Evolutionary conservation across 495 filamentous ascomycete genomes (phyloP).

Genomic region (Xylaria scruposa): DNA sequence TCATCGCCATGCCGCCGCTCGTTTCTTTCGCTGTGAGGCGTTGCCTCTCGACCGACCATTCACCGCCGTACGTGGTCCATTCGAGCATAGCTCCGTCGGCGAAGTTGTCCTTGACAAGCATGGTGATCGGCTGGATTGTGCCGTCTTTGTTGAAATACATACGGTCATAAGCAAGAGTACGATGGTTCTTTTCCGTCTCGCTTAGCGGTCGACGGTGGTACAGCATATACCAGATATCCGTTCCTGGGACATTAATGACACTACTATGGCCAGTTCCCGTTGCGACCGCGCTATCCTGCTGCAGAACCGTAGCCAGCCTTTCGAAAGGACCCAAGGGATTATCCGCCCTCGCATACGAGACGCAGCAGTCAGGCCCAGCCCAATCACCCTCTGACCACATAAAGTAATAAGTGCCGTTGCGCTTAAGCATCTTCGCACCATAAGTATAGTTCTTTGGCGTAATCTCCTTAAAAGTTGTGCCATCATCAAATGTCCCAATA

Average conservation of each 20-base stretch:
- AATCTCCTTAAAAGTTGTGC: constrained; percentile 45
- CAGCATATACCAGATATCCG: constrained; percentile 56
- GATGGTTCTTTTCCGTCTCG: constrained; percentile 49
- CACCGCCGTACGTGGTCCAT: constrained; percentile 39
- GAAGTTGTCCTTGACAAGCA: constrained; percentile 50
- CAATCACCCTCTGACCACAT: constrained; percentile 55
- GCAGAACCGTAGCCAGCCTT: constrained; percentile 45
- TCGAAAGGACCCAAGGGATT: constrained; percentile 53
- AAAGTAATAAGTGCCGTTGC: constrained; percentile 51
- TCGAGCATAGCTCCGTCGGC: constrained; percentile 40
- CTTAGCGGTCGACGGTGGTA: constrained; percentile 54
- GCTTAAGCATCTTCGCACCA: constrained; percentile 52
- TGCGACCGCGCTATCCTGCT: constrained; percentile 47
- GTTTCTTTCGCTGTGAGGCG: constrained; percentile 26
- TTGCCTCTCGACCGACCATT: constrained; percentile 33
- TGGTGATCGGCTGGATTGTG: constrained; percentile 47
- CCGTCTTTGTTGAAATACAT: constrained; percentile 53
- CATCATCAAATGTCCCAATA: constrained; percentile 35
- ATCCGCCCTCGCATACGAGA: constrained; percentile 51
- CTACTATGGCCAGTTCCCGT: constrained; percentile 50
- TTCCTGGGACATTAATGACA: constrained; percentile 48
- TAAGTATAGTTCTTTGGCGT: constrained; percentile 53
- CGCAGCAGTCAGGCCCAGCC: constrained; percentile 50
- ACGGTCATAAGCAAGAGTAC: constrained; percentile 52
- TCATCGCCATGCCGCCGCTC: constrained; percentile 31